phyloP scores from a whole-genome alignment of 129 eudicot species.

The Tagetes erecta region DNA sequence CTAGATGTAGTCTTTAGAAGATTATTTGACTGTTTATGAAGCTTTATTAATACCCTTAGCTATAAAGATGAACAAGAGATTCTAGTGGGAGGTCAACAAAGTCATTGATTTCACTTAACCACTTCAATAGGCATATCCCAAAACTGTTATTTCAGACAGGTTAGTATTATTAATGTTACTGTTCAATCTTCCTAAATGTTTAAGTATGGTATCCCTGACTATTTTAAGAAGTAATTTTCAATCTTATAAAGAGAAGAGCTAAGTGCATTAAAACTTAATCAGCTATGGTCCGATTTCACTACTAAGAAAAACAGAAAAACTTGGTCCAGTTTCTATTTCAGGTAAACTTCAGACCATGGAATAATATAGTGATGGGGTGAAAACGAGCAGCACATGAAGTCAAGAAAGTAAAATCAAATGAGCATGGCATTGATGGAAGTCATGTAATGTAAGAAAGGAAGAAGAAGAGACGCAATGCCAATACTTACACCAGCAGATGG shows the following conservation, averaged over 20 bases:
- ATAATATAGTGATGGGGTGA: neutral
- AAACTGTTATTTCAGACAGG: neutral
- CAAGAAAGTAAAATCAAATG: neutral
- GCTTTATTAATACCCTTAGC: no score
- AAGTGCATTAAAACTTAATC: neutral
- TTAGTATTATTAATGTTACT: neutral
- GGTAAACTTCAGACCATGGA: neutral
- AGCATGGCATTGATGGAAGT: neutral
- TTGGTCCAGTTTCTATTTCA: neutral
- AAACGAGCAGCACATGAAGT: no score
- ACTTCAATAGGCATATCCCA: neutral
- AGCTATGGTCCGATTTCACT: neutral
- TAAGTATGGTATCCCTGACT: neutral
- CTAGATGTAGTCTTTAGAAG: no score
- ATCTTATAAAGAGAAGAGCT: neutral
- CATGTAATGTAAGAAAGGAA: no score
- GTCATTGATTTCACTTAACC: no score
- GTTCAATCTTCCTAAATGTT: no score
- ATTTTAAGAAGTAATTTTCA: neutral
- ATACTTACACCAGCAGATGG: conserved; percentile 87
- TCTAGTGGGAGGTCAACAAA: no score
- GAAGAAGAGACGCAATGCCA: neutral
- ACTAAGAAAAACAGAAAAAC: neutral
- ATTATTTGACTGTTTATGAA: no score
- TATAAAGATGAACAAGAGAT: no score